Base-by-base conservation (phyloP, 2,329 filamentous ascomycete genomes). In the Colletotrichum chlorophyti region DNA sequence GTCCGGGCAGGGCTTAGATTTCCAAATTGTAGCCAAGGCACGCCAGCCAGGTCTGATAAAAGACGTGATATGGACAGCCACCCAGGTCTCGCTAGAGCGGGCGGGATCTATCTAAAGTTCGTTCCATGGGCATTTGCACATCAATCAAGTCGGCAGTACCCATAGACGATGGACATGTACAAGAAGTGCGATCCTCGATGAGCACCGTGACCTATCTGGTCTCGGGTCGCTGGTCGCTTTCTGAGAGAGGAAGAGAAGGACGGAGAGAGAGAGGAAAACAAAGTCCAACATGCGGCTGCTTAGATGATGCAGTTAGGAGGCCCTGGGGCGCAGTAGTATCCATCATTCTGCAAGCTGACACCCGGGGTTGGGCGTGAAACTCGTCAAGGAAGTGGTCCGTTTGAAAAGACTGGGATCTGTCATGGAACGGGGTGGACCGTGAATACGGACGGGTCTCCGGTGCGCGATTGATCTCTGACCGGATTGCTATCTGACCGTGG, bases 321-420 rank as follows among this genome's bases (percentile, higher is more conserved):
- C 55, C 58, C 49, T 60, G 68, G 66, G 68, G 68, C 66, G 65
- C 66, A 71, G 68, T 65, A 17, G 21, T 63, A 37, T 54, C 64
- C 64, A 65, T 70, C 68, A 74, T 76, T 76, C 72, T 70, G 54
- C 75, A 68, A 68, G 65, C 71, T 77, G 74, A 77, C 71, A 77
- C 75, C 71, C 61, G 64, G 65, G 62, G 70, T 69, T 65, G 67
- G 66, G 70, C 69, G 69, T 76, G 74, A 76, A 76, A 78, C 74
- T 65, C 64, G 64, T 66, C 64, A 62, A 64, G 63, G 64, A 58
- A 60, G 65, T 65, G 64, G 62, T 63, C 65, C 57, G 58, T 60
- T 60, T 60, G 58, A 60, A 49, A 34, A 41, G 31, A 47, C 53
- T 42, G 46, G 58, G 58, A 60, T 60, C 45, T 55, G 57, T 59